A percentile compares a stretch with the other conserved stretches of the same genome.
Evolutionary conservation across 805 yeast genomes (phyloP).

Genomic region (Starmerella ratchasimensis): DNA sequence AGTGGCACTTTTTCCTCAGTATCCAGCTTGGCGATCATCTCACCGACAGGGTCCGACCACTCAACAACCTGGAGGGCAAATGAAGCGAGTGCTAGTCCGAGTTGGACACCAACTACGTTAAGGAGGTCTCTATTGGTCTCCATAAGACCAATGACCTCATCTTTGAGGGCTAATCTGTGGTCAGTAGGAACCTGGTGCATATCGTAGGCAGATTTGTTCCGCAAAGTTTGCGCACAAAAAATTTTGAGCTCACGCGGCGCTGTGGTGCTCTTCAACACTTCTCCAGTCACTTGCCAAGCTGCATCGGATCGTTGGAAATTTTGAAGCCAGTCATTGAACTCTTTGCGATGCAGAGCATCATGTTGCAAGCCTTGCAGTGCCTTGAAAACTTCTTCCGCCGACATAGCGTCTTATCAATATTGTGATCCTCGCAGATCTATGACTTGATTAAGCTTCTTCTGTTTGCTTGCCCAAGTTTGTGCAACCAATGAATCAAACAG

Average conservation of each 20-base stretch:
- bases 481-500: too few species aligned
- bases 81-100: constrained; percentile 69
- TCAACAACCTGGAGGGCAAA: constrained; percentile 60
- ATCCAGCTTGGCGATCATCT: constrained; percentile 39
- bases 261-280: constrained; percentile 32
- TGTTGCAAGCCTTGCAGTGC: constrained; percentile 21
- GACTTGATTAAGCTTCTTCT: too few species aligned
- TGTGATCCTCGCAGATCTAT: too few species aligned
- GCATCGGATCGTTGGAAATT: constrained; percentile 53
- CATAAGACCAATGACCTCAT: constrained; percentile 48
- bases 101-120: constrained; percentile 63
- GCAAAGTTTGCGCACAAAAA: constrained; percentile 82
- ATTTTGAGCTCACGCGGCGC: constrained; percentile 46
- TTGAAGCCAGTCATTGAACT: constrained; percentile 48
- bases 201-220: constrained; percentile 77
- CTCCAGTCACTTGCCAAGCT: constrained; percentile 66
- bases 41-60: constrained; percentile 63
- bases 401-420: too few species aligned
- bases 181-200: constrained; percentile 57
- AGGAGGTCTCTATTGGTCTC: constrained; percentile 31
- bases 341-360: constrained; percentile 22
- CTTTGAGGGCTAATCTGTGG: constrained; percentile 48
- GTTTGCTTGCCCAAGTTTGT: too few species aligned
- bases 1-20: constrained; percentile 33
- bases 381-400: constrained; percentile 28